Base-by-base conservation (phyloP, 1,284 basidiomycete genomes). In the Cutaneotrichosporon sp. region DNA sequence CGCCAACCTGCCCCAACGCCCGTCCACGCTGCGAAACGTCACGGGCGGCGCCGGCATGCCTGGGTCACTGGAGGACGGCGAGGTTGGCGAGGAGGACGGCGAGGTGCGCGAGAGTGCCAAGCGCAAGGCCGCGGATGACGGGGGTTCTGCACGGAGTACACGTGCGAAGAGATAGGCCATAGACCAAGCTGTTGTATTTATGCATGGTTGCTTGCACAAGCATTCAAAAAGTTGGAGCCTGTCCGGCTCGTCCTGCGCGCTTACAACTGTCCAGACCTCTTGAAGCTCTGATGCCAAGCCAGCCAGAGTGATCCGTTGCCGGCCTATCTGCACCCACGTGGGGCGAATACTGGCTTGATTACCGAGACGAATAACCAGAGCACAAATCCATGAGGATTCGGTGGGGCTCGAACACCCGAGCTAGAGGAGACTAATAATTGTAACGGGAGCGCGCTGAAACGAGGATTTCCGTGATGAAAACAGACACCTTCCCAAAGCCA, bases 231-330 rank as follows among this genome's bases (percentile, higher is more conserved):
- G 70, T 73, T 64, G 70, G 62, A 68, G 59, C 51, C 52, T 56
- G 65, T 62, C 70, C 69, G 70, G 70, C 62, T 62, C 65, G 65
- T 64, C 50, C 64, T 71, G 59, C 70, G 69, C 69, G 64, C 69
- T 67, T 66, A 70, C 63, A 58, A 53, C 61, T 55, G 64, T 70
- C 70, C 68, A 51, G 60, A 60, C 67, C 68, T 67, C 69, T 69
- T 69, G 61, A 61, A 70, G 69, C 59, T 50, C 56, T 60, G 64
- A 69, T 67, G 70, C 66, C 68, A 73, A 58, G 59, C 54, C 61
- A 67, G 68, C 61, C 67, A 60, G 67, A 64, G 61, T 73, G 70
- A 69, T 73, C 70, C 69, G 69, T 73, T 69, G 54, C 70, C 69
- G 69, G 70, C 70, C 69, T 73, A 60, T 63, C 68, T 40, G 54